Evolutionary conservation across 75 land plant genomes (phyloP), one percentile per base, ranked within the genome.

Genomic region (Selaginella tamariscina): DNA sequence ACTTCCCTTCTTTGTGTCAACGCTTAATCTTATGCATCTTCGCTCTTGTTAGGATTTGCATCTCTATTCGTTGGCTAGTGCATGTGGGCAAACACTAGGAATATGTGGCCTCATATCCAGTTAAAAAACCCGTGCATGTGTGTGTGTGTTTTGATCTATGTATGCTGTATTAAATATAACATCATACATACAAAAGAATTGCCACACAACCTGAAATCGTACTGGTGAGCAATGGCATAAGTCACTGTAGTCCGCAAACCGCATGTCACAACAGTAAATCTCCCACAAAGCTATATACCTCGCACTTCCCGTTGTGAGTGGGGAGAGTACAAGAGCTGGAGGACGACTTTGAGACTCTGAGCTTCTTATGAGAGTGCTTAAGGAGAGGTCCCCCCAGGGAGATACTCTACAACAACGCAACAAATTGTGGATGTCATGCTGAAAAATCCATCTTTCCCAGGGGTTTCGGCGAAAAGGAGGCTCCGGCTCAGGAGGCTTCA

Each of bases 11-110:
- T 81, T 73, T 21, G 86, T 89, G 66, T 92, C 97, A 15, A 92
- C 83, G n/a, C n/a, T n/a, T 94, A n/a, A 86, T 94, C 57, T 92
- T 89, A 59, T 81, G 80, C 97, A 92, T 92, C 67, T 81, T 84
- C 2, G 97, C 97, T 73, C 60, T 85, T 88, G 30, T 92, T 89
- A 1, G 95, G 95, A 71, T 81, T 84, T 5, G 89, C 90, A 80
- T 92, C 97, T n/a, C n/a, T n/a, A n/a, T n/a, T n/a, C n/a, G n/a
- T n/a, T n/a, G n/a, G n/a, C n/a, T n/a, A n/a, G n/a, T n/a, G n/a
- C n/a, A n/a, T n/a, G n/a, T n/a, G n/a, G n/a, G n/a, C n/a, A n/a
- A n/a, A n/a, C n/a, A n/a, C 97, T 81, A 27, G 97, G 97, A 56
- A 92, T 92, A 33, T 86, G 86, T 1, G 97, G 97, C 74, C 97